These are phyloP conservation scores for Nephelium lappaceum DNA, from an alignment of 345 rosid genomes.

Conservation along the genomic window DNA sequence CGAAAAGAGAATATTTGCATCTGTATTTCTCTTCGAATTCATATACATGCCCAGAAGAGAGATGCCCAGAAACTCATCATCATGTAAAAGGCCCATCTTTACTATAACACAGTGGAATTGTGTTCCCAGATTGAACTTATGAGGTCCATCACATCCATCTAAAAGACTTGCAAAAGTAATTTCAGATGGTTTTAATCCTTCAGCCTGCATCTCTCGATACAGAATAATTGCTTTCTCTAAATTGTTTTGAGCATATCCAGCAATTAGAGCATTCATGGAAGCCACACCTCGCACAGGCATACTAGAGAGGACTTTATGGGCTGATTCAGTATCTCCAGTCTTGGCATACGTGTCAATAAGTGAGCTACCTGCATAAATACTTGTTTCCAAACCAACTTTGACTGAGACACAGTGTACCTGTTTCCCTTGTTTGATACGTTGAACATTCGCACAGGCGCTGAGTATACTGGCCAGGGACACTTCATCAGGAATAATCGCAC, in stretches of 20 bases:
- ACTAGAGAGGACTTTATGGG: constrained; percentile 46
- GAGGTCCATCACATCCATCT: constrained; percentile 74
- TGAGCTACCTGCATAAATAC: constrained; percentile 83
- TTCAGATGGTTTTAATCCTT: constrained; percentile 66
- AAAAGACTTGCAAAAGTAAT: constrained; percentile 77
- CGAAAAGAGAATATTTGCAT: constrained; percentile 60
- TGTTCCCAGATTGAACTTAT: constrained; percentile 52
- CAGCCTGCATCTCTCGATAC: constrained; percentile 59
- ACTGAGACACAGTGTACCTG: constrained; percentile 71
- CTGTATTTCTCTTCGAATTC: constrained; percentile 54
- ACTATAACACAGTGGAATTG: constrained; percentile 68
- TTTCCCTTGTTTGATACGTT: constrained; percentile 58
- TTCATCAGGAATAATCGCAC: constrained; percentile 67
- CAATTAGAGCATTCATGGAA: constrained; percentile 84
- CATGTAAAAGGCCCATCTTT: constrained; percentile 55
- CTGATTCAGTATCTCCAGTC: constrained; percentile 55
- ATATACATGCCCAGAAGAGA: constrained; percentile 82
- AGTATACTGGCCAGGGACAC: constrained; percentile 74
- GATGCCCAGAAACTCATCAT: constrained; percentile 71
- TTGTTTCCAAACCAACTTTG: constrained; percentile 67
- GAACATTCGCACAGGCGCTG: constrained; percentile 79
- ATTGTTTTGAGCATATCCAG: constrained; percentile 65
- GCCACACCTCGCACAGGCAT: constrained; percentile 68
- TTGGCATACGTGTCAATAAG: constrained; percentile 89
- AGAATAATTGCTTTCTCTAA: constrained; percentile 56